Percentiles rank a stretch among this genome's conserved stretches.
phyloP scores from a whole-genome alignment of 352 stramenopile genomes.

The Globisporangium rhizosaccharum region DNA sequence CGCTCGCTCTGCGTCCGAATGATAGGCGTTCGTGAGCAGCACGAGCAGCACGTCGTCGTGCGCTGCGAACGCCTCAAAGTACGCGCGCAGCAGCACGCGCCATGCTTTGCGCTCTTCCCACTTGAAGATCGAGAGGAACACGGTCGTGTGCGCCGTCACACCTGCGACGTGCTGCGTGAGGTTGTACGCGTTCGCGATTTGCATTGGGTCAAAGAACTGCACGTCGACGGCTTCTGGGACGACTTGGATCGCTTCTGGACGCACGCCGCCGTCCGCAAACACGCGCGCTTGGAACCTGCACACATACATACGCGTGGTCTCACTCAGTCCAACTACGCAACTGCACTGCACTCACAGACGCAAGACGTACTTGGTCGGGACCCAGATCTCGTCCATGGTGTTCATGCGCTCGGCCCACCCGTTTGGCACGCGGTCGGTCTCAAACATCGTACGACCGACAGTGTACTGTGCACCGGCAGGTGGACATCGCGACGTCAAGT shows the following conservation, averaged over 20 bases:
- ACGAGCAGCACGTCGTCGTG: slow-evolving; percentile 71
- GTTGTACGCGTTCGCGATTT: slow-evolving; percentile 42
- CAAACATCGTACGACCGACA: slow-evolving; percentile 93
- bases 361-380: slow-evolving; percentile 54
- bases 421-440: slow-evolving; percentile 90
- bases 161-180: slow-evolving; percentile 28
- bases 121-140: slow-evolving; percentile 94
- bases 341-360: background rate
- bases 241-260: slow-evolving; percentile 50
- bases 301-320: background rate
- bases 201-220: slow-evolving; percentile 78
- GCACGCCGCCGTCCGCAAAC: slow-evolving; percentile 61
- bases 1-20: slow-evolving; percentile 40
- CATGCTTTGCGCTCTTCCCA: slow-evolving; percentile 92
- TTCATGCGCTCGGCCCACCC: slow-evolving; percentile 88
- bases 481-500: slow-evolving; percentile 66
- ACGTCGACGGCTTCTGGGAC: slow-evolving; percentile 87
- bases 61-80: slow-evolving; percentile 65
- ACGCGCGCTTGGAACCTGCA: slow-evolving; percentile 68
- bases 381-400: slow-evolving; percentile 92
- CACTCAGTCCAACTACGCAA: background rate
- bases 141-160: slow-evolving; percentile 41
- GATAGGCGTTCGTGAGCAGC: slow-evolving; percentile 87
- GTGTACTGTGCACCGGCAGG: slow-evolving; percentile 40
- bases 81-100: slow-evolving; percentile 82